A percentile compares a stretch with the other conserved stretches of the same genome.
These are phyloP conservation scores for Tephrocybe sp. DNA, from an alignment of 768 basidiomycete species.

Conservation along the genomic window DNA sequence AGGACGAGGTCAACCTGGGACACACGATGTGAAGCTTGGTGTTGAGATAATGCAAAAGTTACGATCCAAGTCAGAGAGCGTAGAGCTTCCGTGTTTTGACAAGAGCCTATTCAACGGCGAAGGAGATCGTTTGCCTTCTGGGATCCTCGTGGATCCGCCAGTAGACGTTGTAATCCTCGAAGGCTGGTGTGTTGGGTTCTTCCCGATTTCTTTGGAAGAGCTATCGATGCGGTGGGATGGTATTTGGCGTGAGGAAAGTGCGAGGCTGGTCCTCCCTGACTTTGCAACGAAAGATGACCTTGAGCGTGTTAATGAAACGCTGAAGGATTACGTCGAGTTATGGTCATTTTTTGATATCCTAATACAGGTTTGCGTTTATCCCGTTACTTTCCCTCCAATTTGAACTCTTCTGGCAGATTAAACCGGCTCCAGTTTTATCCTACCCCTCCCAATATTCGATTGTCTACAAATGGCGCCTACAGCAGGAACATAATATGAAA, in stretches of 20 bases:
- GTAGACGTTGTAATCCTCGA: conserved; percentile 87
- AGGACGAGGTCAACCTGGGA: conserved; percentile 92
- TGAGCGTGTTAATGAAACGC: conserved; percentile 55
- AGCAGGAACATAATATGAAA: conserved; percentile 93
- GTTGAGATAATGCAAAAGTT: conserved; percentile 47
- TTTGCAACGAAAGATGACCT: conserved; percentile 52
- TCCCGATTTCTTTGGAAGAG: conserved; percentile 50
- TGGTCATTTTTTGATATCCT: conserved; percentile 75
- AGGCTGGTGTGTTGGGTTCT: conserved; percentile 95
- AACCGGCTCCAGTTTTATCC: conserved; percentile 19
- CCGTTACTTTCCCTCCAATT: not conserved
- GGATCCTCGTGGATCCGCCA: conserved; percentile 35
- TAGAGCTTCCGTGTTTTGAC: conserved; percentile 79
- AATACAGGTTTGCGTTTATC: conserved; percentile 56
- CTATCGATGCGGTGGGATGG: conserved; percentile 54
- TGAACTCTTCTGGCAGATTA: conserved; percentile 13
- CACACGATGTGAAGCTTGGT: conserved; percentile 80
- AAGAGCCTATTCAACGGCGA: conserved; percentile 79
- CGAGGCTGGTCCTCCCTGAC: conserved; percentile 30
- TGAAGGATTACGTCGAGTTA: conserved; percentile 59
- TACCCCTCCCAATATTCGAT: conserved; percentile 38
- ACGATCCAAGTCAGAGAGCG: conserved; percentile 36
- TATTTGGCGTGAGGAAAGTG: conserved; percentile 37
- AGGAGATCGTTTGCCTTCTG: conserved; percentile 70
- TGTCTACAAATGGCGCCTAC: conserved; percentile 84